Base-by-base conservation (phyloP, 768 basidiomycete genomes). In the Suillus ampliporus region DNA sequence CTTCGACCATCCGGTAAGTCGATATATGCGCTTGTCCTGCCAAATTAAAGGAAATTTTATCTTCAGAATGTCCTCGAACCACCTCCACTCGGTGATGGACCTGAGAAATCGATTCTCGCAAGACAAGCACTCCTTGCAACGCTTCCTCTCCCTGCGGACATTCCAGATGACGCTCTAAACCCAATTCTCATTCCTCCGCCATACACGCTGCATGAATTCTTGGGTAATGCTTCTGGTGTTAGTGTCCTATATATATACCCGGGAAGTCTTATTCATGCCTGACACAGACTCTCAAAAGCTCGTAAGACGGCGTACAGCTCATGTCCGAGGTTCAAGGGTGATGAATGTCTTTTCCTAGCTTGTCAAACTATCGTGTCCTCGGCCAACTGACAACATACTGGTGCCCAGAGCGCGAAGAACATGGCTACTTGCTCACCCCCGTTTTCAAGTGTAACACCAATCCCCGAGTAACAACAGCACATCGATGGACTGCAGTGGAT, bases 371-470 rank as follows among this genome's bases (percentile, higher is more conserved):
- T 70, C 85, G 87, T 50, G 81, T 90, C 46, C 79, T 94, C 43
- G 85, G 89, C 59, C 84, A 87, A 61, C 71, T 78, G 7, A 92
- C 88, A 19, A 91, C 91, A 3, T 80, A 81, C 40, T 94, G 91
- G 91, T 92, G 91, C 68, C 85, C 89, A 3, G 90, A 91, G 51
- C 86, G 88, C 57, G 91, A 94, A 78, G 91, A 92, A 65, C 90
- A 93, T 61, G 91, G 91, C 3, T 93, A 89, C 69, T 86, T 88
- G 71, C 84, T 92, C 58, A 81, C 86, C 1, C 90, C 91, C 0
- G 70, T 83, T 14, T 93, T 87, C 81, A 91, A 90, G 69, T 94
- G 91, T 70, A 88, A 71, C 74, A 93, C 91, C 28, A 92, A 91
- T 68, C 90, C 90, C 19, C 87, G 89, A 40, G 87, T 90, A 41